Base-by-base conservation (phyloP, 2,329 filamentous ascomycete genomes). In the Colletotrichum spaethianum region DNA sequence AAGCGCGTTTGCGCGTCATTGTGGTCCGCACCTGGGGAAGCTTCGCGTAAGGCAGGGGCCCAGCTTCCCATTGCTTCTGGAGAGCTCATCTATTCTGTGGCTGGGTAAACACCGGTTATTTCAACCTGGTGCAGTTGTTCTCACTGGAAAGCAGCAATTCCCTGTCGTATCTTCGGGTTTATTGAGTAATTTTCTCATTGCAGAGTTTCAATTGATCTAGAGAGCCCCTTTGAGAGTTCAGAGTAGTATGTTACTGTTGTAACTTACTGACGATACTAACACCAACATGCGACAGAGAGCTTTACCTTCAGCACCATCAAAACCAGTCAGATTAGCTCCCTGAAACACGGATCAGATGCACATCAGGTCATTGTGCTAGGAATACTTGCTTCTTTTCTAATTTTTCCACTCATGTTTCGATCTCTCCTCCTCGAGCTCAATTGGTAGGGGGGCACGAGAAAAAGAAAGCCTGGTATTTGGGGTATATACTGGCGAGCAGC, bases 1-100 rank as follows among this genome's bases (percentile, higher is more conserved):
- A 63, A 33, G 48, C 61, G 61, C 61, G 61, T 63, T 63, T 33
- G 36, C 61, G 61, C 48, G 61, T 63, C 38, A 55, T 40, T 63
- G 23, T 63, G 28, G 44, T n/a, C 26, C 31, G 33, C 48, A 28
- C 48, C 23, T 9, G 36, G 44, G 48, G 46, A 53, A 63, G 61
- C 33, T 31, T 33, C 23, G 18, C 33, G 31, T 60, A 20, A n/a
- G 46, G 60, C 48, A 63, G 60, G 60, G 28, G 16, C 33, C 31
- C 44, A 42, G 36, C 61, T 63, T 36, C 46, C 55, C 36, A 57
- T 56, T 56, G 53, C 53, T 56, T 56, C 53, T 56, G 53, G 53
- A n/a, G 53, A 56, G 53, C 53, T 56, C 48, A 4, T 55, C 55
- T n/a, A 26, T 5, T 42, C 36, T 31, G 8, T 36, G 33, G 33